Conservation (phyloP, 2,329 filamentous ascomycete genomes). For the Fusarium siculi region DNA sequence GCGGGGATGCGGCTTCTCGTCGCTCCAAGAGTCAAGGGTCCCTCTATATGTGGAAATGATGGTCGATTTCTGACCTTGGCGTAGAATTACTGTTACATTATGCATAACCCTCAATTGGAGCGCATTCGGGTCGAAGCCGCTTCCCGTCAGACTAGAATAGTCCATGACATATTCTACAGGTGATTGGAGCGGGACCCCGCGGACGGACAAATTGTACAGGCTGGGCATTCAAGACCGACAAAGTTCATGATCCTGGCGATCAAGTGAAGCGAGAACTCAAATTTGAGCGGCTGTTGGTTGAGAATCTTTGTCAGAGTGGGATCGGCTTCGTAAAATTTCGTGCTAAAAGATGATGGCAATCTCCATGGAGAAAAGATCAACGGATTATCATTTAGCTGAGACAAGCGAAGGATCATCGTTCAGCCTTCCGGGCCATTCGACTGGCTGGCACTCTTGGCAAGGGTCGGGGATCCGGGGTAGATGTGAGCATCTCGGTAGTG, state of each 20-base stretch:
- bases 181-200: conserved; percentile 21
- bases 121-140: background rate
- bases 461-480: conserved; percentile 12
- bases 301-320: background rate
- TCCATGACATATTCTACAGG: background rate
- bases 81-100: conserved; percentile 2
- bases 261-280: background rate
- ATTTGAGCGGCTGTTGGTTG: background rate
- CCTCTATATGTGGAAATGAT: conserved; percentile 3
- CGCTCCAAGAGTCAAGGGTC: background rate
- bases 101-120: background rate
- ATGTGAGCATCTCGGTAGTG: background rate
- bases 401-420: conserved; percentile 7
- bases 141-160: background rate
- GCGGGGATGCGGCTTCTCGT: background rate
- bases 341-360: background rate
- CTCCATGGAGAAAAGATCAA: conserved; percentile 3
- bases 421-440: background rate
- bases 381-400: conserved; percentile 20
- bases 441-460: background rate
- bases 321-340: background rate
- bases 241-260: conserved; percentile 17
- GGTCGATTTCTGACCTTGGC: conserved; percentile 1
- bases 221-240: conserved; percentile 13
- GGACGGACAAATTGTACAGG: conserved; percentile 8